A percentile compares a stretch with the other conserved stretches of the same genome.
Conservation (phyloP, 192 early-diverging fungal species). For the Fimicolochytrium jonesii region DNA sequence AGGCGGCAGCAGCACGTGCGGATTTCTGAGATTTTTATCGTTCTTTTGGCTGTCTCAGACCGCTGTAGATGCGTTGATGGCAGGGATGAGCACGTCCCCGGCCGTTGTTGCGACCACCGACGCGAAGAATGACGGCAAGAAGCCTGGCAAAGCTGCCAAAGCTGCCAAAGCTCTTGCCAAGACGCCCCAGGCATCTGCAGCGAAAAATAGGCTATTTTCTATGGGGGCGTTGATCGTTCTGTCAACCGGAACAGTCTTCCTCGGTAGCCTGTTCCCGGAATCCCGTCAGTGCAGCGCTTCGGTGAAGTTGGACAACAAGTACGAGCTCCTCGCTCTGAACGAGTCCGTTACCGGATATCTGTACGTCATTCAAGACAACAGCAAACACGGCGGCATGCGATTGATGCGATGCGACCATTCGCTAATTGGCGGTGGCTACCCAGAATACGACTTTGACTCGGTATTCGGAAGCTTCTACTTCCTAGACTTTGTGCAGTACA, state of each 20-base stretch:
- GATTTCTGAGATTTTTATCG: too few species aligned
- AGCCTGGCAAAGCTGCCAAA: not conserved
- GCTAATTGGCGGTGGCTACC: conserved; percentile 79
- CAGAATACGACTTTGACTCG: conserved; percentile 54
- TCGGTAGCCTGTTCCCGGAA: not conserved
- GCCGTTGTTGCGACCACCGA: not conserved
- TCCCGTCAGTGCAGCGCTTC: not conserved
- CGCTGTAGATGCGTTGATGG: too few species aligned
- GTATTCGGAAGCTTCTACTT: conserved; percentile 82
- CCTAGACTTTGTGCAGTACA: conserved; percentile 66
- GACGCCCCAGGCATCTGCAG: not conserved
- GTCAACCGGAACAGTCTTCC: too few species aligned
- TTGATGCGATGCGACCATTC: conserved; percentile 85
- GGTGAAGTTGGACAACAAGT: conserved; percentile 2
- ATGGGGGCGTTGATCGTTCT: too few species aligned
- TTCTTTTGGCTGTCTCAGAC: too few species aligned
- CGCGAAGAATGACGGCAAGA: not conserved
- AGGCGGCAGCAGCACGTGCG: too few species aligned
- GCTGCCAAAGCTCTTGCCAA: not conserved
- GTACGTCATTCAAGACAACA: conserved; percentile 55
- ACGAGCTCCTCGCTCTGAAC: conserved; percentile 7
- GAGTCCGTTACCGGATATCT: conserved; percentile 82
- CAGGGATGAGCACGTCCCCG: not conserved
- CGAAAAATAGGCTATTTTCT: too few species aligned
- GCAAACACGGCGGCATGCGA: conserved; percentile 53